These are phyloP conservation scores for Xylariaceae sp. DNA, from an alignment of 2,329 filamentous ascomycete species.

Conservation along the genomic window DNA sequence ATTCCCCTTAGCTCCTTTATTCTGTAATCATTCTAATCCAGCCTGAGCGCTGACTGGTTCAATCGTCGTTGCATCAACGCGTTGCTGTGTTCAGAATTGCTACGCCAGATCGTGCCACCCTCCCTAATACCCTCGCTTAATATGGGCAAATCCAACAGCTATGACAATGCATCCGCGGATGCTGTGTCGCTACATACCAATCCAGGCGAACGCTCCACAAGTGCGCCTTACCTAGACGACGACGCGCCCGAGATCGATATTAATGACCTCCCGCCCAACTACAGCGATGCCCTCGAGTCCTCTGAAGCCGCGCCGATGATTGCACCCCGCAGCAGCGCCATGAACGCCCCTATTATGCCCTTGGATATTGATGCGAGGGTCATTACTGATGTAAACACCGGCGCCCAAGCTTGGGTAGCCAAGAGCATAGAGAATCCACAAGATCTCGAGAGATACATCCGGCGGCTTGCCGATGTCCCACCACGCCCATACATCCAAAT, in stretches of 20 bases:
- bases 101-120: not conserved
- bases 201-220: conserved; percentile 30
- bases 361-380: conserved; percentile 25
- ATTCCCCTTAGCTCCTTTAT: too few relatives aligned
- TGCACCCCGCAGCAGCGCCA: conserved; percentile 8
- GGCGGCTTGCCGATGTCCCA: conserved; percentile 51
- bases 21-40: too few relatives aligned
- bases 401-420: conserved; percentile 52
- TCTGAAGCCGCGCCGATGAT: conserved; percentile 32
- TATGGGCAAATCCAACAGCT: conserved; percentile 38
- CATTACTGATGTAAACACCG: conserved; percentile 41
- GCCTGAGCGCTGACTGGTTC: not conserved
- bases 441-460: conserved; percentile 52
- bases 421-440: conserved; percentile 52
- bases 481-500: conserved; percentile 61
- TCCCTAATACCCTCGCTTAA: not conserved
- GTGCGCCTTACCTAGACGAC: conserved; percentile 26
- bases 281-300: conserved; percentile 32
- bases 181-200: conserved; percentile 39
- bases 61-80: not conserved
- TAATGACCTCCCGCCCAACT: conserved; percentile 41
- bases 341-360: conserved; percentile 12
- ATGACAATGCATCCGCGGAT: conserved; percentile 26
- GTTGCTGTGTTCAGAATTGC: not conserved
- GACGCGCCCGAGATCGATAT: conserved; percentile 37